phyloP scores from a whole-genome alignment of 2,329 filamentous ascomycete genomes.

The Colletotrichum coccodes region DNA sequence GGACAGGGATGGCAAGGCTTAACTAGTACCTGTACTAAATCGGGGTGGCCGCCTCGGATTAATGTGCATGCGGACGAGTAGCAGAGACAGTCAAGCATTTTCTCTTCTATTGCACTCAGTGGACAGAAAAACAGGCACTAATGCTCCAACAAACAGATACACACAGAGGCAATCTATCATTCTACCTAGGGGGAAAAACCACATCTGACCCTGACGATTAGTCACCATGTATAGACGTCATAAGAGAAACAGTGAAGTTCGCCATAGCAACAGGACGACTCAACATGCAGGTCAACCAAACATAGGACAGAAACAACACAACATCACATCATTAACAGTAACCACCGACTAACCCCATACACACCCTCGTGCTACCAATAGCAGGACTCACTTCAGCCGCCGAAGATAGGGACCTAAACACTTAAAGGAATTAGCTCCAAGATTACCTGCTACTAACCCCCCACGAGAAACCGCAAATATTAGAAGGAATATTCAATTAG shows the following conservation, averaged over 20 bases:
- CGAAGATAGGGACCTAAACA: not conserved
- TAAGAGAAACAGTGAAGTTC: too few species aligned
- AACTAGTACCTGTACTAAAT: slow-evolving; percentile 33
- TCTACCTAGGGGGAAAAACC: not conserved
- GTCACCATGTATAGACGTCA: too few species aligned
- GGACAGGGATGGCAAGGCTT: slow-evolving; percentile 25
- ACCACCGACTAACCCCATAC: not conserved
- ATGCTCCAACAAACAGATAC: not conserved
- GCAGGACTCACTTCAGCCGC: not conserved
- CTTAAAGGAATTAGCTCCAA: not conserved
- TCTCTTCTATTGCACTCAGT: slow-evolving; percentile 37
- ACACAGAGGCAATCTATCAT: not conserved
- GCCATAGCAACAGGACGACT: too few species aligned
- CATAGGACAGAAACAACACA: not conserved
- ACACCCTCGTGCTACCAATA: not conserved
- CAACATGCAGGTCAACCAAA: not conserved
- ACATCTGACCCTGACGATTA: too few species aligned
- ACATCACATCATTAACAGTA: too few species aligned
- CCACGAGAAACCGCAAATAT: not conserved
- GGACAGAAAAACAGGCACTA: slow-evolving; percentile 30
- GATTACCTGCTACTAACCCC: not conserved
- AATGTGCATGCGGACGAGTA: slow-evolving; percentile 30
- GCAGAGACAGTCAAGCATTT: slow-evolving; percentile 37
- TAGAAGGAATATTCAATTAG: not conserved
- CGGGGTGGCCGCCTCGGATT: slow-evolving; percentile 12